These are phyloP conservation scores for Fraxinus velutina DNA, from an alignment of 305 asterid species.

Conservation along the genomic window DNA sequence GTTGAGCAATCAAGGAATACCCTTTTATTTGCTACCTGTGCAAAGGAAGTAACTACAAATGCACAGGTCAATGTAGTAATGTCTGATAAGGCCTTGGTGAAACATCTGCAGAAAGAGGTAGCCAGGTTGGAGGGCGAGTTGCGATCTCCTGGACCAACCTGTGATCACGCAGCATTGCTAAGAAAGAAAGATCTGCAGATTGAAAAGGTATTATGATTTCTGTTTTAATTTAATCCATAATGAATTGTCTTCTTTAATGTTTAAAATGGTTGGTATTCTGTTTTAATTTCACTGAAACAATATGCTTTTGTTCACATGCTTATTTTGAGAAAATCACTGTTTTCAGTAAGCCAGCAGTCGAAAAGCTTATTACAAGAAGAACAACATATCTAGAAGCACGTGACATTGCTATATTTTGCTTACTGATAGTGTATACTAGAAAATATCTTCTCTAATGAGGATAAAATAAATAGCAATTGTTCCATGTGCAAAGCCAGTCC, in stretches of 20 bases:
- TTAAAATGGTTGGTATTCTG: not conserved
- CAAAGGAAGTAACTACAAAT: conserved; percentile 90
- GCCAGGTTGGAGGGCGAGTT: conserved; percentile 92
- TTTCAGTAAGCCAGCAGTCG: not conserved
- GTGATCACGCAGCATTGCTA: conserved; percentile 59
- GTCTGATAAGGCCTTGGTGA: conserved; percentile 97
- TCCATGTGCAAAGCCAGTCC: not conserved
- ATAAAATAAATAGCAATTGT: not conserved
- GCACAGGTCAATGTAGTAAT: conserved; percentile 93
- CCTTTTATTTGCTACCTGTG: conserved; percentile 84
- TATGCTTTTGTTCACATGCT: not conserved
- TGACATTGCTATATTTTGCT: not conserved
- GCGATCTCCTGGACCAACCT: conserved; percentile 61
- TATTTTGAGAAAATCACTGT: not conserved
- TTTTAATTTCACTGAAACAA: conserved; percentile 1
- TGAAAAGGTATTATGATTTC: conserved; percentile 56
- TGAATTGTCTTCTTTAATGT: not conserved
- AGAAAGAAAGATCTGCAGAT: conserved; percentile 85
- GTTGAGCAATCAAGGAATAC: conserved; percentile 96
- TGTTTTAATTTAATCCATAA: not conserved
- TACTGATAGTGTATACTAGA: not conserved
- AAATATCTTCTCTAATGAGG: not conserved
- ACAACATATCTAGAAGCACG: not conserved
- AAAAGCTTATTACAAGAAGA: not conserved
- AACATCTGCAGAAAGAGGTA: conserved; percentile 90